phyloP scores from a whole-genome alignment of 805 yeast genomes.

The Geotrichum ghanense region DNA sequence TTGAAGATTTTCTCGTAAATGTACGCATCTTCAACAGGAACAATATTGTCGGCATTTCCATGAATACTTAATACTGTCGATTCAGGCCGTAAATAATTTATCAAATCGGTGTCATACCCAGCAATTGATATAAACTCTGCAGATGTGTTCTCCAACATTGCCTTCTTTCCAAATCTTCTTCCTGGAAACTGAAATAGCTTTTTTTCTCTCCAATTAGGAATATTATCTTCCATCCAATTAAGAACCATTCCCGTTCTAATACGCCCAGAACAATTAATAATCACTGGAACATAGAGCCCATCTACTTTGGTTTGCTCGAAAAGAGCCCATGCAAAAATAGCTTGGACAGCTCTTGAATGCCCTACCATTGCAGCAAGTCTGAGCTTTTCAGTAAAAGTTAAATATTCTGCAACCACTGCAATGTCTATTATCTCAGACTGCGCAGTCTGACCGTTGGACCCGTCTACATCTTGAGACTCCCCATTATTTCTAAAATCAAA shows the following conservation, averaged over 20 bases:
- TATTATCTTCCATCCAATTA: slow-evolving; percentile 30
- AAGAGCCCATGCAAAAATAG: slow-evolving; percentile 64
- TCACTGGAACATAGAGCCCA: slow-evolving; percentile 41
- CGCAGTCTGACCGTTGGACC: slow-evolving; percentile 38
- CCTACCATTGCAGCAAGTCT: slow-evolving; percentile 49
- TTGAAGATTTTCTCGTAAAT: slow-evolving; percentile 45
- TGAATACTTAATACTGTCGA: slow-evolving; percentile 55
- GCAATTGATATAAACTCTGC: slow-evolving; percentile 6
- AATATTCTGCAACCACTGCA: slow-evolving; percentile 27
- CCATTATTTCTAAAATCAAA: slow-evolving; percentile 87
- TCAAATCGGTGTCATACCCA: slow-evolving; percentile 3
- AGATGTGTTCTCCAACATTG: slow-evolving; percentile 7
- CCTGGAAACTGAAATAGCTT: slow-evolving; percentile 19
- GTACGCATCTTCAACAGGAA: slow-evolving; percentile 55
- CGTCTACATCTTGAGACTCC: slow-evolving; percentile 43
- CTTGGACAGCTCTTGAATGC: slow-evolving; percentile 73
- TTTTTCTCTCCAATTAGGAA: slow-evolving; percentile 30
- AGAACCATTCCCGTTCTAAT: slow-evolving; percentile 23
- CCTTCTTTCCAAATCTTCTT: slow-evolving; percentile 11
- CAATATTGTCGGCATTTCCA: slow-evolving; percentile 55
- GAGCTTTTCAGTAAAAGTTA: slow-evolving; percentile 23
- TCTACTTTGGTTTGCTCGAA: slow-evolving; percentile 18
- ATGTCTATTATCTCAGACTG: slow-evolving; percentile 22
- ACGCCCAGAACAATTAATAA: slow-evolving; percentile 68
- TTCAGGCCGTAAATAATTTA: slow-evolving; percentile 16